A percentile compares a stretch with the other conserved stretches of the same genome.
These are phyloP conservation scores for Kickxella alabastrina DNA, from an alignment of 192 early-diverging fungal genomes.

Conservation along the genomic window DNA sequence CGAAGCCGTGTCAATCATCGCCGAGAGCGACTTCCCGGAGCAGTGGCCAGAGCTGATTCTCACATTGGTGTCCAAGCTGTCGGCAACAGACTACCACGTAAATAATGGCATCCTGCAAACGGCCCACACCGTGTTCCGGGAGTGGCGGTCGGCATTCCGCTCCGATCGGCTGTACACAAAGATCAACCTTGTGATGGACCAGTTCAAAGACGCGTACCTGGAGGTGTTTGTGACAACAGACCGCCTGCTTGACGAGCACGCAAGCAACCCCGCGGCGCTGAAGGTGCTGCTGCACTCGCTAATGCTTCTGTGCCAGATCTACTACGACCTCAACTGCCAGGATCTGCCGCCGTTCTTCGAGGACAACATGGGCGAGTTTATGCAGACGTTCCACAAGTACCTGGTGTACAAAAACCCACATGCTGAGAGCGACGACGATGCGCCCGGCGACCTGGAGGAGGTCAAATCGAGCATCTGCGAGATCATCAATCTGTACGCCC, in stretches of 20 bases:
- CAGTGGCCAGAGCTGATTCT: conserved; percentile 80
- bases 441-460: conserved; percentile 78
- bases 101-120: conserved; percentile 94
- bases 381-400: conserved; percentile 86
- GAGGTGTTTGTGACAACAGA: conserved; percentile 83
- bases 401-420: conserved; percentile 73
- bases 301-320: conserved; percentile 81
- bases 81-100: conserved; percentile 67
- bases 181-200: conserved; percentile 87
- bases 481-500: conserved; percentile 83
- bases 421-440: conserved; percentile 69
- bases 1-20: conserved; percentile 92
- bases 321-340: conserved; percentile 91
- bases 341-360: conserved; percentile 97
- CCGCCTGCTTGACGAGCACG: conserved; percentile 66
- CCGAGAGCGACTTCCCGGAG: conserved; percentile 88
- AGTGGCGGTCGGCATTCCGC: conserved; percentile 82
- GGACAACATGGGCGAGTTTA: conserved; percentile 79
- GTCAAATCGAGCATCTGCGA: conserved; percentile 93
- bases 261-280: conserved; percentile 59
- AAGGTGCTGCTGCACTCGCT: conserved; percentile 71
- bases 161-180: conserved; percentile 77
- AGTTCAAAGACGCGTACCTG: conserved; percentile 80
- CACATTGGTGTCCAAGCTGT: conserved; percentile 74
- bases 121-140: conserved; percentile 92